These are phyloP conservation scores for Quercus engelmannii DNA, from an alignment of 306 rosid genomes.

Conservation along the genomic window DNA sequence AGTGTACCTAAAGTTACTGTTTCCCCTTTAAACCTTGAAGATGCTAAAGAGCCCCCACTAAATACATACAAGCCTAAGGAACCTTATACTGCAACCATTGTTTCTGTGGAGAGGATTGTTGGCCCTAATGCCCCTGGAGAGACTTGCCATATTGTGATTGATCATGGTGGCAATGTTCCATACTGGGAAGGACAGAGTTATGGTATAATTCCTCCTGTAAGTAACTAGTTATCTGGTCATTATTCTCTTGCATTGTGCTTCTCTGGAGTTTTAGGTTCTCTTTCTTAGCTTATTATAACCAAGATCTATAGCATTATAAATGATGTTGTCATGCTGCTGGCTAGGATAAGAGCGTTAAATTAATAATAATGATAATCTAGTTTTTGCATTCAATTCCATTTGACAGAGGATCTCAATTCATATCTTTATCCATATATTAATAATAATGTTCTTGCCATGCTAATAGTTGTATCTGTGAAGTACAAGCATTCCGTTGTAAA, in stretches of 20 bases:
- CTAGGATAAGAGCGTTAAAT: neutral
- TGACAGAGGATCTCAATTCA: neutral
- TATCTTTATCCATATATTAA: neutral
- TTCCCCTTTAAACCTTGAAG: conserved; percentile 70
- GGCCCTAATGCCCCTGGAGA: conserved; percentile 98
- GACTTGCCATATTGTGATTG: conserved; percentile 92
- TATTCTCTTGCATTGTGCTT: neutral
- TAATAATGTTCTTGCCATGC: neutral
- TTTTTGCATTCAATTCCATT: neutral
- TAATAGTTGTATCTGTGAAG: neutral
- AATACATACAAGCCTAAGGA: conserved; percentile 72
- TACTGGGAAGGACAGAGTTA: conserved; percentile 99
- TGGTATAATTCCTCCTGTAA: conserved; percentile 94
- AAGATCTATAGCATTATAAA: neutral
- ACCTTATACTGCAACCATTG: conserved; percentile 90
- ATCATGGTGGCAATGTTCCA: conserved; percentile 93
- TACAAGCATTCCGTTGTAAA: neutral
- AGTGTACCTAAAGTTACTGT: conserved; percentile 64
- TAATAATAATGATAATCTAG: neutral
- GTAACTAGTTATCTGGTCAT: conserved; percentile 17
- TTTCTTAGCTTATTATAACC: neutral
- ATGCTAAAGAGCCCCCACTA: conserved; percentile 77
- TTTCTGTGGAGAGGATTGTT: conserved; percentile 91
- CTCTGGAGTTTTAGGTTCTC: neutral
- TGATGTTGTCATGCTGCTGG: neutral